Base-by-base conservation (phyloP, 2,329 filamentous ascomycete species). In the Talaromyces sp. region DNA sequence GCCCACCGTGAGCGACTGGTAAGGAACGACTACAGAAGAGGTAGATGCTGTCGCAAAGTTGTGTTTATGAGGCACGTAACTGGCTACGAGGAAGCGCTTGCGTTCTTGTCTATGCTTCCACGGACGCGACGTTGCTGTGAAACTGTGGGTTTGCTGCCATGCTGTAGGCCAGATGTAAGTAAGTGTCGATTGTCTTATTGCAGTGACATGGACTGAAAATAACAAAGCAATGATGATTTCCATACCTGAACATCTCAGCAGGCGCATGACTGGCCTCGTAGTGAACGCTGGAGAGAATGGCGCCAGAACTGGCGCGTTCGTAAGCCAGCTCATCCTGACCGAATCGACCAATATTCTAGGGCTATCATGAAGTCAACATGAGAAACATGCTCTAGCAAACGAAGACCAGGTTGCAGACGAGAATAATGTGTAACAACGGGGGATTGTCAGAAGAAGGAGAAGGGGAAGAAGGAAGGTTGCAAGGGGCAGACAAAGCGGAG, bases 1-100 rank as follows among this genome's bases (percentile, higher is more conserved):
- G 59, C 91, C 91, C 50, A 96, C 84, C 3, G 85, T 88, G 57
- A 96, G 81, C 45, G 86, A 78, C 19, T 81, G 77, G 71, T 91
- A 95, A 0, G 90, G 89, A 22, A 70, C 67, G 40, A 66, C 59
- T 28, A 57, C 48, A 4, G 55, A 54, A 5, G 59, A 53, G 19
- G 41, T 19, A 17, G 59, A 55, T 31, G 59, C 51, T n/a, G 59
- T 58, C 22, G 56, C 45, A 25, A 56, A 59, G 22, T 17, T 39
- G 41, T 33, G 25, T 8, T 41, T 48, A n/a, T 41, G 33, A 6
- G 45, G 45, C 25, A 33, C 10, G 22, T 5, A 50, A 19, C 19
- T 35, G 40, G 54, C 41, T 39, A 48, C 41, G 43, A 41, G 41
- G 21, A 35, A 5, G 22, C 10, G 25, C 33, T 50, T 36, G 53